Conservation (phyloP, 2,329 filamentous ascomycete species). For the Alternaria sp. region DNA sequence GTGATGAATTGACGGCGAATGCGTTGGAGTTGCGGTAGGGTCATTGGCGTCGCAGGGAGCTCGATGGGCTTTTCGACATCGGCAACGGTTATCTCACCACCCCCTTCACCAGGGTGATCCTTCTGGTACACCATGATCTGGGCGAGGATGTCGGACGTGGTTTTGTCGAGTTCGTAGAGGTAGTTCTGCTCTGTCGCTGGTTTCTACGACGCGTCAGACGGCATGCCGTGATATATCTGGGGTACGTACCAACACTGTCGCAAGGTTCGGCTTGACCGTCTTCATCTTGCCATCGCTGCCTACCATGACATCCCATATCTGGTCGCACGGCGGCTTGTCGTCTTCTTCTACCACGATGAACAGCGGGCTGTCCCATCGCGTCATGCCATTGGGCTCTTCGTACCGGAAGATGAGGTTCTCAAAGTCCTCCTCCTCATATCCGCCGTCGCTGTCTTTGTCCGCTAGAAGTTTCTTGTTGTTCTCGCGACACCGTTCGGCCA, state of each 20-base stretch:
- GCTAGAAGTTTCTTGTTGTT: conserved; percentile 67
- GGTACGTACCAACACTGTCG: conserved; percentile 67
- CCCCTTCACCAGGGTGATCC: conserved; percentile 68
- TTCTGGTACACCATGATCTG: conserved; percentile 73
- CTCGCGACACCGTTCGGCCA: conserved; percentile 63
- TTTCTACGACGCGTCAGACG: conserved; percentile 54
- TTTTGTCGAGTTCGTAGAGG: conserved; percentile 79
- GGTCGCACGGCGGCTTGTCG: conserved; percentile 69
- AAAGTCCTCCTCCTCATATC: conserved; percentile 70
- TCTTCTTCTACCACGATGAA: conserved; percentile 84
- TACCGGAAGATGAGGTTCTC: conserved; percentile 83
- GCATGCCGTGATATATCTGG: background rate
- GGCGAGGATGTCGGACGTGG: conserved; percentile 78
- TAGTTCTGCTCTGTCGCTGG: conserved; percentile 72
- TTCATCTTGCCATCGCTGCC: conserved; percentile 69
- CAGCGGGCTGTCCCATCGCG: conserved; percentile 81
- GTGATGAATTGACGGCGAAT: conserved; percentile 79
- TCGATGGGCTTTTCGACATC: conserved; percentile 67
- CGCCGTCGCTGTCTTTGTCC: conserved; percentile 50
- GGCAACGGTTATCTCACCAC: conserved; percentile 65
- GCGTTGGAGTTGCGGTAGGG: conserved; percentile 78
- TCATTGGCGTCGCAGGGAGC: conserved; percentile 71
- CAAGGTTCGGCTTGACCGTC: conserved; percentile 74
- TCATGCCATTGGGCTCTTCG: conserved; percentile 87
- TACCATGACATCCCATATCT: conserved; percentile 76